These are phyloP conservation scores for Puccinia hordei DNA, from an alignment of 1,284 basidiomycete genomes.

Conservation along the genomic window DNA sequence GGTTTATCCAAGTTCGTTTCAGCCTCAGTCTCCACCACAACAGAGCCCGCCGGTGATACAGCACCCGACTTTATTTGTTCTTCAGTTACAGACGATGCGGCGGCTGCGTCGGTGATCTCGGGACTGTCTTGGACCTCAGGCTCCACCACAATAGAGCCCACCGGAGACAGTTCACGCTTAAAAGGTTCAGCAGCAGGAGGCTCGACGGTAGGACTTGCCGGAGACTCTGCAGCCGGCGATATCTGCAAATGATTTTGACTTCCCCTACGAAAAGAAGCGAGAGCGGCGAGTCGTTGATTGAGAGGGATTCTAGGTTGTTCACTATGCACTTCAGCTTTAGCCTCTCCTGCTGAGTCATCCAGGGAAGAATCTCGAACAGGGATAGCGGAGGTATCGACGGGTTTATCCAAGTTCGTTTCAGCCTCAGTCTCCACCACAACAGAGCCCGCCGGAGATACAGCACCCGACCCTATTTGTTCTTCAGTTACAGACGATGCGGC, in stretches of 20 bases:
- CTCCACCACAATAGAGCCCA: no score
- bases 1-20: no score
- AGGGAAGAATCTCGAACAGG: no score
- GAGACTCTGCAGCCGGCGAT: no score
- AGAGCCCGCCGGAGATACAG: constrained; percentile 6
- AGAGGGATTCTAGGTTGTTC: background rate
- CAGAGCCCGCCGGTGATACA: constrained; percentile 8
- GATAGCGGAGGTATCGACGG: background rate
- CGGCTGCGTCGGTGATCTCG: no score
- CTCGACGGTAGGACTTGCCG: background rate
- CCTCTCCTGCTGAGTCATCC: background rate
- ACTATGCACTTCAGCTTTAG: background rate
- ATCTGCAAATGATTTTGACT: no score
- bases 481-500: background rate
- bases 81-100: background rate
- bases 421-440: background rate
- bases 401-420: no score
- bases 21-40: background rate
- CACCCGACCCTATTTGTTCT: background rate
- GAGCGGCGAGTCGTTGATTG: constrained; percentile 29
- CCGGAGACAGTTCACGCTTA: no score
- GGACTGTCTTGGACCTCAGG: no score
- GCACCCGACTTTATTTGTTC: background rate
- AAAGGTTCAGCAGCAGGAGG: background rate
- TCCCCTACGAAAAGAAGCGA: constrained; percentile 32